Conservation (phyloP, 2,329 filamentous ascomycete species). For the Cordyceps fumosorosea region DNA sequence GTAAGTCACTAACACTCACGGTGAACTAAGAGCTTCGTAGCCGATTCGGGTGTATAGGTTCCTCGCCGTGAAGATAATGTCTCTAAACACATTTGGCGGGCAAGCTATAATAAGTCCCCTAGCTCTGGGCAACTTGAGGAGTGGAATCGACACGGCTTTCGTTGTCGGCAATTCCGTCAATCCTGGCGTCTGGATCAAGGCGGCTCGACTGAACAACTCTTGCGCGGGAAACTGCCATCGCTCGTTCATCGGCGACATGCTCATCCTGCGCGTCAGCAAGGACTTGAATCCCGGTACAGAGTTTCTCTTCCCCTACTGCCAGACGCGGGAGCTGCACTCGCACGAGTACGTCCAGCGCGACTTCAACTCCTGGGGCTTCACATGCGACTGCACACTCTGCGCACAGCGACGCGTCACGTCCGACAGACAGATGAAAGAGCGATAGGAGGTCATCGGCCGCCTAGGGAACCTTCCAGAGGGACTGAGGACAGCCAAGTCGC, state of each 20-base stretch:
- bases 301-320: constrained; percentile 34
- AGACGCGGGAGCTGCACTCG: constrained; percentile 15
- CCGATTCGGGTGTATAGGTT: not conserved
- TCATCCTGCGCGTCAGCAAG: constrained; percentile 39
- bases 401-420: constrained; percentile 20
- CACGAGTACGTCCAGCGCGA: constrained; percentile 26
- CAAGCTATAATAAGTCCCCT: not conserved
- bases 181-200: constrained; percentile 40
- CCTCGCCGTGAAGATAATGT: not conserved
- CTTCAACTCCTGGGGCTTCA: constrained; percentile 33
- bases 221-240: constrained; percentile 41
- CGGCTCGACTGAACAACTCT: constrained; percentile 47
- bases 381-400: constrained; percentile 36
- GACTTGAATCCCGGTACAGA: constrained; percentile 40
- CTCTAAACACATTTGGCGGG: not conserved
- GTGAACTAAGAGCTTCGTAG: not conserved
- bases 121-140: not conserved
- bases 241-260: constrained; percentile 49
- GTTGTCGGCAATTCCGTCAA: constrained; percentile 15
- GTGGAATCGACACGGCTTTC: not conserved
- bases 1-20: constrained; percentile 24
- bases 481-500: not conserved
- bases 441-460: constrained; percentile 10
- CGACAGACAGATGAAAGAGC: constrained; percentile 10
- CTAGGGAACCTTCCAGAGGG: not conserved